Evolutionary conservation across 306 rosid species (phyloP), one percentile per base, ranked within the genome.

Genomic region (Dalbergia cultrata): DNA sequence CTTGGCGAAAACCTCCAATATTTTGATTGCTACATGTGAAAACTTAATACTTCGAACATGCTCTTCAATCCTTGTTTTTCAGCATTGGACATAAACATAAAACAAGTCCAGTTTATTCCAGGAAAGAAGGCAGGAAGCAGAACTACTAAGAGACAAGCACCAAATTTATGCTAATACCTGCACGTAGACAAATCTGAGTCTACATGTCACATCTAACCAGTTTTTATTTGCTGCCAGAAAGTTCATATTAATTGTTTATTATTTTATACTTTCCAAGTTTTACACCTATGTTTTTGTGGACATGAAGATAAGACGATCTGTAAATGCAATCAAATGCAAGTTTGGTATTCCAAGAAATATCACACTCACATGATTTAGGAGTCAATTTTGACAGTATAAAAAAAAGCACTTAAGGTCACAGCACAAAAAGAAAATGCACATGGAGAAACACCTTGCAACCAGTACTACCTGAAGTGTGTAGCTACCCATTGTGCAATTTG

Each of bases 391-490:
- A 12, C 31, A 26, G 2, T 17, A 37, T 33, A 41, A 13, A 60
- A 73, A 16, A 74, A 31, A 59, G 44, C 49, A 50, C 56, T 70
- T 31, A 71, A 35, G 31, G 65, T 56, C 44, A 79, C 13, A 54
- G 52, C 78, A 60, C 57, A 33, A 39, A 76, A 80, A 33, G 14
- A 65, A 50, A 67, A 50, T 26, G 77, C 57, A 50, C 64, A 68
- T 18, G 81, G 66, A 80, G 59, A 47, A 39, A 35, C 67, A 31
- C 69, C 54, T 67, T 69, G 80, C 67, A 71, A 62, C 66, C 31
- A 77, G 67, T 72, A 81, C 37, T 85, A 95, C 99, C 99, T 93
- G 98, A 76, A 95, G 98, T 75, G 18, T 41, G 85, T 89, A 85
- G 85, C 86, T 86, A 75, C 81, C 85, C 89, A 86, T 84, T 59